phyloP scores from a whole-genome alignment of 1,284 basidiomycete species.

The Heimioporus retisporus region DNA sequence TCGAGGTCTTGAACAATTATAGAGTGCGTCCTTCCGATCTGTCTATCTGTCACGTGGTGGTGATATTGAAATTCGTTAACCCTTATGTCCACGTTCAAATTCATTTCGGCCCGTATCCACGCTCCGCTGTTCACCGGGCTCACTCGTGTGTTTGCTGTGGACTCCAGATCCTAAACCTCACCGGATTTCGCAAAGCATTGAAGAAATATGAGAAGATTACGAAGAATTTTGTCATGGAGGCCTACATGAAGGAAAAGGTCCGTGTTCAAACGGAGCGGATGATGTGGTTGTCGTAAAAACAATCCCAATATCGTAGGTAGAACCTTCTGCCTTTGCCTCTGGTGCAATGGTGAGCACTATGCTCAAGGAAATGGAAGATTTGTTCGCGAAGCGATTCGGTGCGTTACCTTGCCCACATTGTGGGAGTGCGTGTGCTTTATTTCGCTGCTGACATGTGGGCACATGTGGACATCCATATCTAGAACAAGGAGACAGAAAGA shows the following conservation, averaged over 20 bases:
- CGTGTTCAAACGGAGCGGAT: background rate
- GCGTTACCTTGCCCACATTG: slow-evolving; percentile 31
- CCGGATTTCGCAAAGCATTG: slow-evolving; percentile 91
- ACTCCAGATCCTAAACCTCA: slow-evolving; percentile 83
- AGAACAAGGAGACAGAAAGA: slow-evolving; percentile 90
- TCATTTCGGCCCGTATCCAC: too few species aligned
- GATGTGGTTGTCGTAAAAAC: background rate
- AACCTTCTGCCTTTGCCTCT: slow-evolving; percentile 69
- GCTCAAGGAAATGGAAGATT: slow-evolving; percentile 78
- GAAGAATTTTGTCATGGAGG: slow-evolving; percentile 71
- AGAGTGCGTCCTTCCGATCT: slow-evolving; percentile 61
- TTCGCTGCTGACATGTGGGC: slow-evolving; percentile 4
- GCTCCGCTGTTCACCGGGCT: too few species aligned
- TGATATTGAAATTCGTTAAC: slow-evolving; percentile 1
- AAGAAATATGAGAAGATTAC: slow-evolving; percentile 97
- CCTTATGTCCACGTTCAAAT: background rate
- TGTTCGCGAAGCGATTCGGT: slow-evolving; percentile 85
- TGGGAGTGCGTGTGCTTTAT: background rate
- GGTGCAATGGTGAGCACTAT: slow-evolving; percentile 72
- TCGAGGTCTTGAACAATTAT: slow-evolving; percentile 91
- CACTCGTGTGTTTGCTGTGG: too few species aligned
- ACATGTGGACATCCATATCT: background rate
- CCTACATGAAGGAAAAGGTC: slow-evolving; percentile 83
- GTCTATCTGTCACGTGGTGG: background rate
- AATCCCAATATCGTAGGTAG: slow-evolving; percentile 56